Percentiles rank a stretch among this genome's conserved stretches.
These are phyloP conservation scores for Paecilomyces sp. DNA, from an alignment of 2,329 filamentous ascomycete species.

Conservation along the genomic window DNA sequence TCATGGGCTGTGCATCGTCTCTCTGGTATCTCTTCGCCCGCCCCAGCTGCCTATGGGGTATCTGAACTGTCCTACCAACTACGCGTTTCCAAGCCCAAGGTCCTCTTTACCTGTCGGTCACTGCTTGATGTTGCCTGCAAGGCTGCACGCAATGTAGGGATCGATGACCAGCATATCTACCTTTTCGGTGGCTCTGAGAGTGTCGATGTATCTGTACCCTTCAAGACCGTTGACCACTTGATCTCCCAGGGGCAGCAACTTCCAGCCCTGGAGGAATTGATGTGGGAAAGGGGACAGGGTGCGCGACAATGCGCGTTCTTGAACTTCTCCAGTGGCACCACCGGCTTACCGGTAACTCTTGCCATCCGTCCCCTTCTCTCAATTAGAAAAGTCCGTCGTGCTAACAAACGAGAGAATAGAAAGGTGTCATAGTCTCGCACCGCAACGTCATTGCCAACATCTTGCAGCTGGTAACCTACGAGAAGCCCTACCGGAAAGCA, in stretches of 20 bases:
- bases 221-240: conserved; percentile 57
- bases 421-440: conserved; percentile 72
- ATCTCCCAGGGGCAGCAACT: conserved; percentile 51
- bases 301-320: conserved; percentile 60
- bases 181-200: conserved; percentile 55
- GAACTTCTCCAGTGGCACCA: conserved; percentile 68
- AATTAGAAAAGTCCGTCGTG: too few species aligned
- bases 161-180: conserved; percentile 55
- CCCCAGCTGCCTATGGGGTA: conserved; percentile 60
- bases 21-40: conserved; percentile 61
- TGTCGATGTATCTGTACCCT: conserved; percentile 39
- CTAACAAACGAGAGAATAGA: conserved; percentile 32
- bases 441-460: conserved; percentile 65
- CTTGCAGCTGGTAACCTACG: conserved; percentile 49
- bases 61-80: conserved; percentile 61
- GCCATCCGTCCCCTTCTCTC: too few species aligned
- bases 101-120: conserved; percentile 58
- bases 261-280: conserved; percentile 48
- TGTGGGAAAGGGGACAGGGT: conserved; percentile 59
- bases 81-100: conserved; percentile 56
- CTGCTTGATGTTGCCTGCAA: conserved; percentile 53
- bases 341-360: conserved; percentile 56
- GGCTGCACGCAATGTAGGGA: conserved; percentile 53
- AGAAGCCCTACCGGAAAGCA: conserved; percentile 33
- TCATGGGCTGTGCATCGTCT: conserved; percentile 62